Conservation (phyloP, 1,284 basidiomycete genomes). For the Rhodotorula sp. region DNA sequence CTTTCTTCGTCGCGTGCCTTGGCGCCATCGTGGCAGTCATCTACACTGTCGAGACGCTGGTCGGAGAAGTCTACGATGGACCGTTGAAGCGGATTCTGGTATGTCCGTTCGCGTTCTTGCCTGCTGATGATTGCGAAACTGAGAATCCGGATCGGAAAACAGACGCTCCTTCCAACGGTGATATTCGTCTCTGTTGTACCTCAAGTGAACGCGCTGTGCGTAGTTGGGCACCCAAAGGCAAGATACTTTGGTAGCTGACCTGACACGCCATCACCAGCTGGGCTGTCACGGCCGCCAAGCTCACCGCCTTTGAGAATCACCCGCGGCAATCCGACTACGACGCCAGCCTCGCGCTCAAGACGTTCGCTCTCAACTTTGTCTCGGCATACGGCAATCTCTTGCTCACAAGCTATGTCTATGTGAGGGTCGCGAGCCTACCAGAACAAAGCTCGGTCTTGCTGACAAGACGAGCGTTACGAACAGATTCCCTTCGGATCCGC, state of each 20-base stretch:
- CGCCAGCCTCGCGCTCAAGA: conserved; percentile 82
- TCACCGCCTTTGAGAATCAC: conserved; percentile 92
- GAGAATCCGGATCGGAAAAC: background rate
- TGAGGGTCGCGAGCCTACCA: conserved; percentile 24
- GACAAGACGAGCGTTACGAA: background rate
- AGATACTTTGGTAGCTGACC: background rate
- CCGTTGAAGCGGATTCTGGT: conserved; percentile 75
- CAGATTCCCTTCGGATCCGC: conserved; percentile 70
- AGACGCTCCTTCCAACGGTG: conserved; percentile 79
- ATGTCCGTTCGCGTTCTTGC: conserved; percentile 48
- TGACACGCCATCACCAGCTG: conserved; percentile 55
- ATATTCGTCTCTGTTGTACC: conserved; percentile 82
- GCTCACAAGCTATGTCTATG: conserved; percentile 75
- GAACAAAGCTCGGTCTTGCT: background rate
- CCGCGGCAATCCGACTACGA: conserved; percentile 55
- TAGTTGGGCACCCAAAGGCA: too few species aligned
- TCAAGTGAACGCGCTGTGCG: conserved; percentile 61
- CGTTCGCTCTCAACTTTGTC: conserved; percentile 81
- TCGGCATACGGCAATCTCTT: conserved; percentile 67
- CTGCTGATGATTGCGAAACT: background rate
- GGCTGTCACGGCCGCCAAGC: conserved; percentile 63
- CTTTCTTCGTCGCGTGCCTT: conserved; percentile 69
- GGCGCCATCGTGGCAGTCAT: conserved; percentile 53
- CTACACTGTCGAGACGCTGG: conserved; percentile 49
- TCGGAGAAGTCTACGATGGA: conserved; percentile 68